These are phyloP conservation scores for Isatis lusitanica DNA, from an alignment of 441 rosid species.

Conservation along the genomic window DNA sequence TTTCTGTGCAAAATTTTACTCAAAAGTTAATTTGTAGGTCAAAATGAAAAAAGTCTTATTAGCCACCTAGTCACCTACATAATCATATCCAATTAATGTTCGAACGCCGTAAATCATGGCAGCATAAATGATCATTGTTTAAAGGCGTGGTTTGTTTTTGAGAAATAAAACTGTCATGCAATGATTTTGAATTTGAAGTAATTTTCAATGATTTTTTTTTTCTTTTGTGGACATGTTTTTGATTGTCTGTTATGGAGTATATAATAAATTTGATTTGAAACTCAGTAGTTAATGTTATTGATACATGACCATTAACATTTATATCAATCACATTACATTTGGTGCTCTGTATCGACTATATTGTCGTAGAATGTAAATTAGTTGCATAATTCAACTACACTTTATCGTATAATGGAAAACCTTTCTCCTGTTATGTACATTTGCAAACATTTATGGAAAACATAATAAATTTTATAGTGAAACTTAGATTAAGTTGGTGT, in stretches of 20 bases:
- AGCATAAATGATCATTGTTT: slow-evolving; percentile 16
- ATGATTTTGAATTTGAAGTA: background rate
- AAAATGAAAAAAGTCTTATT: slow-evolving; percentile 3
- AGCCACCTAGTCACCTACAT: background rate
- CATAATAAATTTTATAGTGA: too few relatives aligned
- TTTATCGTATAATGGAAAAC: too few relatives aligned
- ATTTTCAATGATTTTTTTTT: background rate
- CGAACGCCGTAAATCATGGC: slow-evolving; percentile 27
- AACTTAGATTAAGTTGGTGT: too few relatives aligned
- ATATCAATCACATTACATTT: too few relatives aligned
- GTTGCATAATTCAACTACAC: too few relatives aligned
- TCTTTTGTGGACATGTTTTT: background rate
- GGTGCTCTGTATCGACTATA: too few relatives aligned
- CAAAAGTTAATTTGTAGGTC: background rate
- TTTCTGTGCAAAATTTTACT: background rate
- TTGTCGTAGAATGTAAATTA: too few relatives aligned
- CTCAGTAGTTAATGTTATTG: background rate
- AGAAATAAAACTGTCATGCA: background rate
- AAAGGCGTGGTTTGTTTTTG: slow-evolving; percentile 15
- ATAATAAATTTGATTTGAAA: background rate
- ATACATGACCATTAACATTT: background rate
- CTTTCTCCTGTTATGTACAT: too few relatives aligned
- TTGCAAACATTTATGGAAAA: too few relatives aligned
- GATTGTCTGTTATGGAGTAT: background rate
- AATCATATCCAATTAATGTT: slow-evolving; percentile 13